Evolutionary conservation across 2,329 filamentous ascomycete genomes (phyloP).

Genomic region (Aspergillus unguis): DNA sequence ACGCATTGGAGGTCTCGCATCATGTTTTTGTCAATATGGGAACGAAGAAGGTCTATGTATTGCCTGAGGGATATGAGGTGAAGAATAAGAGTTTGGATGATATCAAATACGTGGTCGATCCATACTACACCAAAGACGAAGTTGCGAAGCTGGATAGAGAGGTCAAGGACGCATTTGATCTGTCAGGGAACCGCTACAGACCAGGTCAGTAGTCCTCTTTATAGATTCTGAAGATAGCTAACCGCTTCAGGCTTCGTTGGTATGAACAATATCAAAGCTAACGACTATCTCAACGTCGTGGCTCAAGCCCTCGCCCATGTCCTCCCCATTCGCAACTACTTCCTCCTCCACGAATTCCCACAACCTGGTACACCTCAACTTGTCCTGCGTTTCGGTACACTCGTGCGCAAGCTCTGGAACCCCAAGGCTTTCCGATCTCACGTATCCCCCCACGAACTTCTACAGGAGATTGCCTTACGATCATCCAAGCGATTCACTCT

Average conservation of each 20-base stretch:
- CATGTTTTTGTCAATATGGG: slow-evolving; percentile 99
- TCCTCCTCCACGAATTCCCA: slow-evolving; percentile 80
- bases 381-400: slow-evolving; percentile 79
- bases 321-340: slow-evolving; percentile 80
- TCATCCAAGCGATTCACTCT: slow-evolving; percentile 92
- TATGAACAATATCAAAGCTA: slow-evolving; percentile 99
- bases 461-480: slow-evolving; percentile 87
- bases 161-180: slow-evolving; percentile 63
- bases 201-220: slow-evolving; percentile 52
- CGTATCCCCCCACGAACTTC: slow-evolving; percentile 92
- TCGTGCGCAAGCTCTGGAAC: slow-evolving; percentile 98
- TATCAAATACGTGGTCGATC: slow-evolving; percentile 97
- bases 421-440: slow-evolving; percentile 92
- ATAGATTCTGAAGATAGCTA: background rate
- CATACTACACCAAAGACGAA: slow-evolving; percentile 74
- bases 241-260: slow-evolving; percentile 69
- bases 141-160: slow-evolving; percentile 73
- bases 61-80: slow-evolving; percentile 97
- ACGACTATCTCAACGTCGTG: slow-evolving; percentile 96
- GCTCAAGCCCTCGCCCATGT: slow-evolving; percentile 91
- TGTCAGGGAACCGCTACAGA: slow-evolving; percentile 78
- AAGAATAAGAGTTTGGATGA: slow-evolving; percentile 91
- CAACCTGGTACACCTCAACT: slow-evolving; percentile 66
- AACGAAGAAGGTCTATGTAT: slow-evolving; percentile 44
- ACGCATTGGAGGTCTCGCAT: slow-evolving; percentile 89